These are phyloP conservation scores for Discostella stelligera DNA, from an alignment of 352 stramenopile genomes.

Conservation along the genomic window DNA sequence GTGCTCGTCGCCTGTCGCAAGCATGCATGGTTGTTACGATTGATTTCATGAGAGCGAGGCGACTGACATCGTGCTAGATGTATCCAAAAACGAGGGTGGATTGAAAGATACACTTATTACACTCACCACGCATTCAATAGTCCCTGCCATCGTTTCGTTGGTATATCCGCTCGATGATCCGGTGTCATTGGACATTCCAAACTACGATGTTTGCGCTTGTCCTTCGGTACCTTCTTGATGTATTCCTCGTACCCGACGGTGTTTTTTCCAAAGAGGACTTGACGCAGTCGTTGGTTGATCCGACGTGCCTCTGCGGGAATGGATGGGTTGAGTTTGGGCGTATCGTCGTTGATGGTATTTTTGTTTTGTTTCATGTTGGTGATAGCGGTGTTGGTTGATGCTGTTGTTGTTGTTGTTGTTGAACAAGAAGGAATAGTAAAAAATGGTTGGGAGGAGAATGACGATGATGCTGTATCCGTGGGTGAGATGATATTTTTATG, in stretches of 20 bases:
- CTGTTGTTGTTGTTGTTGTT: not conserved
- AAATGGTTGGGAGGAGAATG: not conserved
- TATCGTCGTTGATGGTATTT: not conserved
- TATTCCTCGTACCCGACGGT: slow-evolving; percentile 77
- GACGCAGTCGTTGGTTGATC: slow-evolving; percentile 60
- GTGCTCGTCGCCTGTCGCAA: slow-evolving; percentile 50
- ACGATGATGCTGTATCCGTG: not conserved
- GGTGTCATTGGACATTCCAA: slow-evolving; percentile 73
- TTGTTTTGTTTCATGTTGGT: slow-evolving; percentile 7
- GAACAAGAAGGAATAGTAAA: not conserved
- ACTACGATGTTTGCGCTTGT: slow-evolving; percentile 53
- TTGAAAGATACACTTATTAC: not conserved
- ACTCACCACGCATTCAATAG: slow-evolving; percentile 75
- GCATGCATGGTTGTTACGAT: not conserved
- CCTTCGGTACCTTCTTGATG: slow-evolving; percentile 55
- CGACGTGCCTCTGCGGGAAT: slow-evolving; percentile 54
- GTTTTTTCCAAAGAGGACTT: slow-evolving; percentile 77
- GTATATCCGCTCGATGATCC: slow-evolving; percentile 70
- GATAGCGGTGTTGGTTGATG: not conserved
- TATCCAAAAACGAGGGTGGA: too few relatives aligned
- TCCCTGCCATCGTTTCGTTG: slow-evolving; percentile 70
- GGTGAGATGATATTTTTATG: slow-evolving; percentile 6
- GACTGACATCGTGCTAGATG: too few relatives aligned
- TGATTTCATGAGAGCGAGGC: not conserved
- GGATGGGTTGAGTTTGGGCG: slow-evolving; percentile 52